A percentile compares a stretch with the other conserved stretches of the same genome.
These are phyloP conservation scores for Microthyrium microscopicum DNA, from an alignment of 2,329 filamentous ascomycete genomes.

Conservation along the genomic window DNA sequence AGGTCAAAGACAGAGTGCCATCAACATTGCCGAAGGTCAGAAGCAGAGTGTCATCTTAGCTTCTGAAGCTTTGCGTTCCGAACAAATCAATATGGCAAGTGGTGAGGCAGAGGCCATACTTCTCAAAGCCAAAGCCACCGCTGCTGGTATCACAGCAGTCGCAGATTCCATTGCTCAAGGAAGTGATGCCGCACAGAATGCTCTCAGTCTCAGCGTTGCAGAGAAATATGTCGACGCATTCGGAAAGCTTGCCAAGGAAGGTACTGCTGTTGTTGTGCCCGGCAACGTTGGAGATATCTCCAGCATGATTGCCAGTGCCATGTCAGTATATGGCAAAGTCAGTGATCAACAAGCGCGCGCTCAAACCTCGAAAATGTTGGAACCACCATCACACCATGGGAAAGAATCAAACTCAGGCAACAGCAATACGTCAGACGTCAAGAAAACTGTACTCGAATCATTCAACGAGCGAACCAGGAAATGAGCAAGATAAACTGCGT, in stretches of 20 bases:
- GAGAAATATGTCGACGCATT: slow-evolving; percentile 99
- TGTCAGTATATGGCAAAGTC: slow-evolving; percentile 91
- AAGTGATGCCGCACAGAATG: slow-evolving; percentile 58
- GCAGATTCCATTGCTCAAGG: slow-evolving; percentile 59
- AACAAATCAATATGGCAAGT: slow-evolving; percentile 81
- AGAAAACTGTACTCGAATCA: too few relatives aligned
- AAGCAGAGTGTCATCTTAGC: slow-evolving; percentile 96
- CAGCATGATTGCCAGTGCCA: slow-evolving; percentile 88
- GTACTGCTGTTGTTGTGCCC: slow-evolving; percentile 86
- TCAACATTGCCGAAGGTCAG: slow-evolving; percentile 95
- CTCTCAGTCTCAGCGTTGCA: slow-evolving; percentile 73
- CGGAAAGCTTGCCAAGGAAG: slow-evolving; percentile 79
- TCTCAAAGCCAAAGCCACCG: slow-evolving; percentile 72
- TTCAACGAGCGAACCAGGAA: too few relatives aligned
- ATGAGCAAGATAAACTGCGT: too few relatives aligned
- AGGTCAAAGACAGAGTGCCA: slow-evolving; percentile 89
- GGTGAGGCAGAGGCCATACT: slow-evolving; percentile 92
- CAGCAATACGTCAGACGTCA: too few relatives aligned
- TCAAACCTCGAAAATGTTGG: too few relatives aligned
- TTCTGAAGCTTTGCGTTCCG: slow-evolving; percentile 74
- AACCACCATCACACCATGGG: too few relatives aligned
- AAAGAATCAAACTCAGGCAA: too few relatives aligned
- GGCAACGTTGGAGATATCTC: slow-evolving; percentile 94
- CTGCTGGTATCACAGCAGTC: slow-evolving; percentile 74
- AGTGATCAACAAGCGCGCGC: slow-evolving; percentile 21